A percentile compares a stretch with the other conserved stretches of the same genome.
Conservation (phyloP, 306 rosid genomes). For the Bauhinia variegata region DNA sequence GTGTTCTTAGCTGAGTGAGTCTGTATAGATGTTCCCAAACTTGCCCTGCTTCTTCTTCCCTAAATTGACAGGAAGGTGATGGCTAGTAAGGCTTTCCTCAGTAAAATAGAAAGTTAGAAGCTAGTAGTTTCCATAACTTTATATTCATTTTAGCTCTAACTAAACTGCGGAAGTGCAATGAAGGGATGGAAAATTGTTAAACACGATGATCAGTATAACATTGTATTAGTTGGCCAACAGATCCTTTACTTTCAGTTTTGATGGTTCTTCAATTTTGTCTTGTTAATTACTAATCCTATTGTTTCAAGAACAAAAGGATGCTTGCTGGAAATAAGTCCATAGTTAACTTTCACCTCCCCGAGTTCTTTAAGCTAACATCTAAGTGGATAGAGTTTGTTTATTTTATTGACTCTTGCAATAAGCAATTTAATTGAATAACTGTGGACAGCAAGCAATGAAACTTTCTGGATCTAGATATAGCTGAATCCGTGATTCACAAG, state of each 20-base stretch:
- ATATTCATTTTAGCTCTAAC: slow-evolving; percentile 18
- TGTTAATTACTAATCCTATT: slow-evolving; percentile 6
- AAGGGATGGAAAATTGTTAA: slow-evolving; percentile 21
- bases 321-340: slow-evolving; percentile 25
- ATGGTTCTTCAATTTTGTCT: slow-evolving; percentile 32
- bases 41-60: slow-evolving; percentile 10
- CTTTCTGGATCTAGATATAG: slow-evolving; percentile 50
- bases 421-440: slow-evolving; percentile 22
- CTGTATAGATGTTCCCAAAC: slow-evolving; percentile 1
- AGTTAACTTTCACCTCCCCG: slow-evolving; percentile 1
- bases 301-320: no score
- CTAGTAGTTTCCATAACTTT: slow-evolving; percentile 1
- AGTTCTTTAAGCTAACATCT: slow-evolving; percentile 31
- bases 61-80: slow-evolving; percentile 7
- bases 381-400: slow-evolving; percentile 23
- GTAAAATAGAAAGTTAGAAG: no score
- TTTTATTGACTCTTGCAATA: slow-evolving; percentile 17
- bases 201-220: slow-evolving; percentile 29
- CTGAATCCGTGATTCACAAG: slow-evolving; percentile 87
- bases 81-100: slow-evolving; percentile 7
- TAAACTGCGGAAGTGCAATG: background rate
- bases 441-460: slow-evolving; percentile 42
- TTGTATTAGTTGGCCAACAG: slow-evolving; percentile 24
- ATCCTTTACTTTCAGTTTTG: slow-evolving; percentile 33
- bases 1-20: slow-evolving; percentile 17